A percentile compares a stretch with the other conserved stretches of the same genome.
phyloP scores from a whole-genome alignment of 306 rosid species.

The Sicyos baderoa region DNA sequence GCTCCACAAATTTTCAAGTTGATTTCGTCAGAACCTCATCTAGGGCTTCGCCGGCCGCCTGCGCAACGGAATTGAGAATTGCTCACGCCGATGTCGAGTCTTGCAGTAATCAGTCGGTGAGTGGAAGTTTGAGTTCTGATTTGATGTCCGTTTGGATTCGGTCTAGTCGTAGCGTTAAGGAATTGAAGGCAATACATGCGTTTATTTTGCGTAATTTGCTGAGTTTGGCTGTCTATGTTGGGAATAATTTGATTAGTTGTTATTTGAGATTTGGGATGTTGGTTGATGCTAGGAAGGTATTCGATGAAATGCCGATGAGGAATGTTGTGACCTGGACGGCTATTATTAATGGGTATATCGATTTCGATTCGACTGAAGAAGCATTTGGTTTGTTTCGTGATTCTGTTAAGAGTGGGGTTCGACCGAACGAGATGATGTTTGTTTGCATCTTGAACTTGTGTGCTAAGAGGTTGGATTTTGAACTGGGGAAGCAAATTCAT shows the following conservation, averaged over 20 bases:
- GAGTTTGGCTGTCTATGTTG: slow-evolving; percentile 39
- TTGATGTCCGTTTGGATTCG: slow-evolving; percentile 60
- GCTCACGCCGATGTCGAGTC: slow-evolving; percentile 25
- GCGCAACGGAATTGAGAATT: not conserved
- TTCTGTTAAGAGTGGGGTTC: slow-evolving; percentile 39
- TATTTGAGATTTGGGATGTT: no score
- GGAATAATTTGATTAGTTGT: slow-evolving; percentile 51
- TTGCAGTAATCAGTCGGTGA: slow-evolving; percentile 12
- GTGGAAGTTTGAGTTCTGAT: slow-evolving; percentile 32
- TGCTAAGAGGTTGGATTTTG: slow-evolving; percentile 38
- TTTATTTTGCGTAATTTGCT: slow-evolving; percentile 35
- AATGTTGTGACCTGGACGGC: slow-evolving; percentile 87
- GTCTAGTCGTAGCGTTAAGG: slow-evolving; percentile 38
- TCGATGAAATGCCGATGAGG: slow-evolving; percentile 51
- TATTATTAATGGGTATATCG: slow-evolving; percentile 61
- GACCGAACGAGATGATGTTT: slow-evolving; percentile 55
- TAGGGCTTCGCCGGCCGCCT: slow-evolving; percentile 4
- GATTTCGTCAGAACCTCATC: slow-evolving; percentile 3
- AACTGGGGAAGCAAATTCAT: slow-evolving; percentile 70
- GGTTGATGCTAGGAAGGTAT: slow-evolving; percentile 50
- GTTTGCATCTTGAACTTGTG: slow-evolving; percentile 74
- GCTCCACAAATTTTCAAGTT: not conserved
- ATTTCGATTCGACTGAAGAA: slow-evolving; percentile 47
- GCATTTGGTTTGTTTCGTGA: slow-evolving; percentile 51
- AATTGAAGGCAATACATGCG: slow-evolving; percentile 53